Percentiles rank a stretch among this genome's conserved stretches.
phyloP scores from a whole-genome alignment of 768 basidiomycete genomes.

The Dioszegia aurantiaca region DNA sequence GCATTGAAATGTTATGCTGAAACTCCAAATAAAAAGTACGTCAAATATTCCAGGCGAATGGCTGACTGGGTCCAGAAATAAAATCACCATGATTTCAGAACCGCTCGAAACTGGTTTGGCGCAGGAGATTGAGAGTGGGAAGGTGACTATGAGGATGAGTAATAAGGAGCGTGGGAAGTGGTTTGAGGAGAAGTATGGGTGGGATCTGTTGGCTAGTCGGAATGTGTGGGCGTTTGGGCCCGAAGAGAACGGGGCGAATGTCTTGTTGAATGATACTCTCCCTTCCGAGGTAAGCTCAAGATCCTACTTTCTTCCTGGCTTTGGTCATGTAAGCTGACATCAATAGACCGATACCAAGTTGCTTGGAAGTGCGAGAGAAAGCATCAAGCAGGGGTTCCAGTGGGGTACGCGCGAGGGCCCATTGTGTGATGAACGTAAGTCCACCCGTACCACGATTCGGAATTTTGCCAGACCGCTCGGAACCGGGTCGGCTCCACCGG shows the following conservation, averaged over 20 bases:
- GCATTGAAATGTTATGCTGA: conserved; percentile 98
- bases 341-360: conserved; percentile 88
- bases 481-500: no score
- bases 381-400: conserved; percentile 98
- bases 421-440: conserved; percentile 95
- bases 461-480: no score
- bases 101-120: conserved; percentile 93
- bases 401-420: conserved; percentile 99
- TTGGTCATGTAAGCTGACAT: conserved; percentile 16
- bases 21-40: conserved; percentile 81
- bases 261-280: conserved; percentile 90
- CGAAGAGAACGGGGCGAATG: conserved; percentile 89
- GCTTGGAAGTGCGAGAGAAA: conserved; percentile 81
- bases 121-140: conserved; percentile 90
- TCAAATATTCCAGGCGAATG: background rate
- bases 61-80: conserved; percentile 66
- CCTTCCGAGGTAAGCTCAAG: conserved; percentile 77
- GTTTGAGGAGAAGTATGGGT: conserved; percentile 95
- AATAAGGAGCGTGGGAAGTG: conserved; percentile 91
- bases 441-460: no score
- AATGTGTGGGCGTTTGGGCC: conserved; percentile 99
- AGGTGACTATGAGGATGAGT: conserved; percentile 90
- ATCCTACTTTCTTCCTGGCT: no score
- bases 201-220: conserved; percentile 94
- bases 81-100: conserved; percentile 98